Evolutionary conservation across 371 early-diverging fungal species (phyloP), one percentile per base, ranked within the genome.

Genomic region (Syncephalis plumigaleata): DNA sequence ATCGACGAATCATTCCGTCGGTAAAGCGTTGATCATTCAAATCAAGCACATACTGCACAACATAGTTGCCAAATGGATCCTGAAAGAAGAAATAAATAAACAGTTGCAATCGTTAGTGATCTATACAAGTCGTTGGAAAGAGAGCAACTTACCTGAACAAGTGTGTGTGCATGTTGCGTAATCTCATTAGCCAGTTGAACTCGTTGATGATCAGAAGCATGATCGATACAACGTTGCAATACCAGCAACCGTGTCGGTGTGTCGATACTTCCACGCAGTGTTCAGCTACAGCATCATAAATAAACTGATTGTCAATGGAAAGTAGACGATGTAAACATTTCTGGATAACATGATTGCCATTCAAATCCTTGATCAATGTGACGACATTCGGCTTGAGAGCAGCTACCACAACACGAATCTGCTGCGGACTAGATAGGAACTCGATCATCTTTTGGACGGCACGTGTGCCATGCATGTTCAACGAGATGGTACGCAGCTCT

Each of bases 261-360:
- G 89, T 93, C 8, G 92, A 88, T 8, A 87, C 84, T 47, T 89
- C 77, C 26, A 80, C 63, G 55, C 88, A 87, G 59, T 91, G 65
- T n/a, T 71, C 58, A 43, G 84, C 75, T 25, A 98, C 89, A 17
- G 84, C 81, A 49, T 89, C 77, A 53, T 84, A 89, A 42, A 93
- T 79, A 51, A 92, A 93, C 48, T 66, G 81, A 49, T 84, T 85
- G 54, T 86, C 64, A 47, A 75, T 71, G 3, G 75, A 59, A 2
- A 71, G 63, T 39, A 90, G 58, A 24, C 72, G 66, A 57, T 81
- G 79, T 37, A 98, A 73, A 54, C 91, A 92, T 63, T 95, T 97
- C 65, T 98, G 98, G 44, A 98, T 81, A 22, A 97, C 97, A 56
- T 98, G 98, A 65, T 98, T 98, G 42, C 98, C 97, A 59, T 98